These are phyloP conservation scores for Eucalyptus polyanthemos DNA, from an alignment of 345 rosid genomes.

Conservation along the genomic window DNA sequence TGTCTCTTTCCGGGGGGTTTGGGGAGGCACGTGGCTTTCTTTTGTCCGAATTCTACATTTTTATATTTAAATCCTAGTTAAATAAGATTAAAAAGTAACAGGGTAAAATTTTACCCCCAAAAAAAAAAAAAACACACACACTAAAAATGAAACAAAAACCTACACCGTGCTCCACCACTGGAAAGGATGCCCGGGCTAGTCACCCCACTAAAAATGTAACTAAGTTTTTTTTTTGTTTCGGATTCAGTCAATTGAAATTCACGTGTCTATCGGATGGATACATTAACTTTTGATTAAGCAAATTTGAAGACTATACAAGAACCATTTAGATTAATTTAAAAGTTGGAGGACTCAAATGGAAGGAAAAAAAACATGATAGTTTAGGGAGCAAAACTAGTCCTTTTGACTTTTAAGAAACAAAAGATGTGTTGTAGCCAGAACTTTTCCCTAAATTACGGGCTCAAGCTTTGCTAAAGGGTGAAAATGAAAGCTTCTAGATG, in stretches of 20 bases:
- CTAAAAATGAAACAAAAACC: too few species aligned
- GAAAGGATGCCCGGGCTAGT: too few species aligned
- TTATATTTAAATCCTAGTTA: too few species aligned
- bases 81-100: too few species aligned
- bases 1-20: too few species aligned
- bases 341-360: accelerated
- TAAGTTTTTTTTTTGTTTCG: accelerated
- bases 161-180: too few species aligned
- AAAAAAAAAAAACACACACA: too few species aligned
- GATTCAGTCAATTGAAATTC: not conserved
- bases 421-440: too few species aligned
- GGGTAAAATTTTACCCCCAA: too few species aligned
- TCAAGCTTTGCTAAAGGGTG: not conserved
- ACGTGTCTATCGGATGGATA: accelerated
- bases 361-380: not conserved
- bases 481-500: not conserved
- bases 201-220: not conserved
- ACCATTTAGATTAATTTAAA: not conserved
- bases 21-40: too few species aligned
- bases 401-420: not conserved
- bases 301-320: accelerated
- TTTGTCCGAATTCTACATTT: too few species aligned
- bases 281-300: not conserved
- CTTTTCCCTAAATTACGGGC: not conserved
- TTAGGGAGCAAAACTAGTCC: not conserved